Evolutionary conservation across 208 protist genomes (phyloP).

Genomic region (Wallacemonas collosoma): DNA sequence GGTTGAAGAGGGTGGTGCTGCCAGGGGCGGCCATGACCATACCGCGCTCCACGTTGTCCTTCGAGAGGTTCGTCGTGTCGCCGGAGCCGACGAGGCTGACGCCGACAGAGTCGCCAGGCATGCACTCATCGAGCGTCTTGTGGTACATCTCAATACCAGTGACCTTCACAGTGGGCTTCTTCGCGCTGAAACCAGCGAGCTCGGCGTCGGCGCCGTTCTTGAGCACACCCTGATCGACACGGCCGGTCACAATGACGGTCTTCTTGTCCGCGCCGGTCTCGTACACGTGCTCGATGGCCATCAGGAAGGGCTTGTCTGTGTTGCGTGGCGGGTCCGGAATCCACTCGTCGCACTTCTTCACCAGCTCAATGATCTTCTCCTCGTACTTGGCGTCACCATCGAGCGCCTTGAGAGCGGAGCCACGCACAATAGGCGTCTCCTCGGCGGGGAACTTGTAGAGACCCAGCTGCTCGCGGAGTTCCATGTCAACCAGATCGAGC

Average conservation of each 20-base stretch:
- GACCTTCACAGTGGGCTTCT: slow-evolving; percentile 89
- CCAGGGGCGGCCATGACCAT: slow-evolving; percentile 95
- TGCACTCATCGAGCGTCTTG: slow-evolving; percentile 94
- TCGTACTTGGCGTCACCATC: slow-evolving; percentile 95
- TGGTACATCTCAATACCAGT: slow-evolving; percentile 98
- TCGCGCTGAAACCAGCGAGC: slow-evolving; percentile 93
- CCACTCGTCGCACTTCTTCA: slow-evolving; percentile 94
- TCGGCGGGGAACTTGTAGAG: slow-evolving; percentile 95
- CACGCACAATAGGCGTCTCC: slow-evolving; percentile 88
- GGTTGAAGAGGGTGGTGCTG: slow-evolving; percentile 92
- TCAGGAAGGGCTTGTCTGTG: slow-evolving; percentile 97
- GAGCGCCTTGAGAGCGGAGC: slow-evolving; percentile 97
- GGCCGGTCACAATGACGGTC: slow-evolving; percentile 96
- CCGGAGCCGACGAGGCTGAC: slow-evolving; percentile 92
- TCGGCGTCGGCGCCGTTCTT: slow-evolving; percentile 97
- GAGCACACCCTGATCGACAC: slow-evolving; percentile 93
- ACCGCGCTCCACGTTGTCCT: slow-evolving; percentile 96
- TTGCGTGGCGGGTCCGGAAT: slow-evolving; percentile 94
- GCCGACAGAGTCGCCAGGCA: slow-evolving; percentile 98
- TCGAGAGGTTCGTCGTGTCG: slow-evolving; percentile 91
- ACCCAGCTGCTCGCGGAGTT: slow-evolving; percentile 95
- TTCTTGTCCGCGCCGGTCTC: slow-evolving; percentile 93
- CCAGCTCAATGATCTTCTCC: slow-evolving; percentile 91
- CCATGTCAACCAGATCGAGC: slow-evolving; percentile 97
- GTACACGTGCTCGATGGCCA: slow-evolving; percentile 97